These are phyloP conservation scores for Stagonosporopsis chrysanthemi DNA, from an alignment of 2,329 filamentous ascomycete species.

Conservation along the genomic window DNA sequence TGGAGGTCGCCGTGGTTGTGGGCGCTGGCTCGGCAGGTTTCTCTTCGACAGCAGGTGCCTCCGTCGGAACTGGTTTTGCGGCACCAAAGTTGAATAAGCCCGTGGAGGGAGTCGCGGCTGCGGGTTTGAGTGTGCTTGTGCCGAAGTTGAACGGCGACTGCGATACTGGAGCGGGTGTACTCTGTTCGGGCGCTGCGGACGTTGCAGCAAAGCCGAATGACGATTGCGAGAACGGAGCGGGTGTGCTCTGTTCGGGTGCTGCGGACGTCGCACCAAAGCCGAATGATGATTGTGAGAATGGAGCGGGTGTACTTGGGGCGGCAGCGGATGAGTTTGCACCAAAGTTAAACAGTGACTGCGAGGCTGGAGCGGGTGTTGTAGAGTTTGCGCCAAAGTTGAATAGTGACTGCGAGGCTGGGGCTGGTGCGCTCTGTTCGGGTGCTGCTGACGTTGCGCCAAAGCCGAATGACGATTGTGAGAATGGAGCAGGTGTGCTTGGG, in stretches of 20 bases:
- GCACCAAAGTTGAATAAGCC: conserved; percentile 28
- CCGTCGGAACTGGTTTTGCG: conserved; percentile 20
- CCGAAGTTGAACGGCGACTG: conserved; percentile 18
- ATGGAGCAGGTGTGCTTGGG: too few relatives aligned
- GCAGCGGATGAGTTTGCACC: too few relatives aligned
- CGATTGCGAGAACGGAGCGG: conserved; percentile 26
- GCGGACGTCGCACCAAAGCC: not conserved
- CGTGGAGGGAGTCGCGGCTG: conserved; percentile 21
- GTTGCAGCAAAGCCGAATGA: conserved; percentile 16
- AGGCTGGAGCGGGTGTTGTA: too few relatives aligned
- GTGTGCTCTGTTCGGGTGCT: conserved; percentile 11
- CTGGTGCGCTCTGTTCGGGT: conserved; percentile 13
- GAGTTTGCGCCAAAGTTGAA: conserved; percentile 13
- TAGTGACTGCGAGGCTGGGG: conserved; percentile 27
- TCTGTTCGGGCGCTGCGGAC: conserved; percentile 16
- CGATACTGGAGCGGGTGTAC: conserved; percentile 26
- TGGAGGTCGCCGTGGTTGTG: conserved; percentile 16
- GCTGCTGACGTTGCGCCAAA: too few relatives aligned
- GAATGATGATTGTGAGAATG: not conserved
- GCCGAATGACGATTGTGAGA: too few relatives aligned
- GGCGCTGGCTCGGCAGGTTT: conserved; percentile 4
- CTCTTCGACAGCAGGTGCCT: conserved; percentile 15
- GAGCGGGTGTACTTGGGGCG: too few relatives aligned
- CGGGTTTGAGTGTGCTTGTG: not conserved
- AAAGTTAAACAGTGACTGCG: too few relatives aligned